Evolutionary conservation across 192 early-diverging fungal species (phyloP), one percentile per base, ranked within the genome.

Genomic region (Spinellus fusiger): DNA sequence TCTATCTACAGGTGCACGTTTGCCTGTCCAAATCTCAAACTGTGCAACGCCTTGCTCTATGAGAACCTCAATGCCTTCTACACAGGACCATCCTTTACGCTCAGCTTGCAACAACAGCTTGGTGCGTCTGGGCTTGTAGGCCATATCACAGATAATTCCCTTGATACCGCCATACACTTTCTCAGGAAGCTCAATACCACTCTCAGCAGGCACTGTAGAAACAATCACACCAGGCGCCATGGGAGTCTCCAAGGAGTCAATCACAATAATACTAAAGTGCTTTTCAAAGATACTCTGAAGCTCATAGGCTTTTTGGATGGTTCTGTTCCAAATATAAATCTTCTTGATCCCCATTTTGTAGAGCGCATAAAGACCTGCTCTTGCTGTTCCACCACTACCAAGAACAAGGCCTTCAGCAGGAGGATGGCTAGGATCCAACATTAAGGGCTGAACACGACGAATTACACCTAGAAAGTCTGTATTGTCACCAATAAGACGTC

Each of bases 401-500:
- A 99, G 78, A 0, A 99, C 89, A 38, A 94, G 78, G 8, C 89
- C 96, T 47, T 71, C 31, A 25, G 58, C 49, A 16, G 70, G 70
- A 35, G 65, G 59, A 28, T 56, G 35, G 15, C 40, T 61, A 49
- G 69, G 56, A 59, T 66, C 61, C 15, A 62, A 46, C 47, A 77
- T 62, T 18, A 77, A 65, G 15, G 70, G 75, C 51, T 78, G 68
- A 32, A 95, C 77, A 49, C 79, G 80, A 27, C 74, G 74, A 40
- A 76, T 76, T 50, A 99, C 96, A 31, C 96, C 96, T 18, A 95
- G 58, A 79, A 90, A 98, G 66, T 99, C 96, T 15, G 96, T 99
- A 73, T 99, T 99, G 60, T 96, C 94, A 18, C 96, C 96, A 27
- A 84, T 48, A 3, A 96, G 69, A 37, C 61, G 44, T 12, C 73